These are phyloP conservation scores for Botryotinia calthae DNA, from an alignment of 2,329 filamentous ascomycete genomes.

Conservation along the genomic window DNA sequence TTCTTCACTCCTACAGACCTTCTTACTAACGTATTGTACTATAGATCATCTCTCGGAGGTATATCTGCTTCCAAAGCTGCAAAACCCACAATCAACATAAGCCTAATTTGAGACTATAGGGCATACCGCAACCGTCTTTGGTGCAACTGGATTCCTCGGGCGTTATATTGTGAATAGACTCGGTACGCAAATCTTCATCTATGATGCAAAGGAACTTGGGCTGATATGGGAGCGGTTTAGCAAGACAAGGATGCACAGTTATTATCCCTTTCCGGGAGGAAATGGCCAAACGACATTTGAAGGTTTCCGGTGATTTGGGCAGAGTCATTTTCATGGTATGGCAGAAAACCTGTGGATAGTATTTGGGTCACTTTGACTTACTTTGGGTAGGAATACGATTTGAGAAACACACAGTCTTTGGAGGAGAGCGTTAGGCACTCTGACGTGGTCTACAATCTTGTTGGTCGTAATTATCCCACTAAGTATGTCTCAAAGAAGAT, in stretches of 20 bases:
- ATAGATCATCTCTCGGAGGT: constrained; percentile 84
- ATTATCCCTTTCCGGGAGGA: constrained; percentile 93
- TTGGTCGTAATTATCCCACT: constrained; percentile 92
- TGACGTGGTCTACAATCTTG: constrained; percentile 94
- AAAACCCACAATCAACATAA: constrained; percentile 19
- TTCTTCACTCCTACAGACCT: constrained; percentile 22
- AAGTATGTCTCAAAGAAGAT: constrained; percentile 58
- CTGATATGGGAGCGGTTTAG: constrained; percentile 47
- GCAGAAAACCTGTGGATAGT: background rate
- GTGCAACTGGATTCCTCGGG: constrained; percentile 91
- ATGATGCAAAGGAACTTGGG: constrained; percentile 9
- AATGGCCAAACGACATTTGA: constrained; percentile 95
- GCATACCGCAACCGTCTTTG: constrained; percentile 96
- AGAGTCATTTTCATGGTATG: constrained; percentile 78
- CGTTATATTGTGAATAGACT: constrained; percentile 97
- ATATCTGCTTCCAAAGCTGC: constrained; percentile 36
- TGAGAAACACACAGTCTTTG: constrained; percentile 91
- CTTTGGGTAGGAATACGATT: constrained; percentile 74
- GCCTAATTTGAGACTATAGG: constrained; percentile 51
- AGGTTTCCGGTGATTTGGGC: constrained; percentile 92
- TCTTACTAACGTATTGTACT: constrained; percentile 35
- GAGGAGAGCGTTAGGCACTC: constrained; percentile 96
- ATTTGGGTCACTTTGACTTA: constrained; percentile 6
- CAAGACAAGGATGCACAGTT: constrained; percentile 90
- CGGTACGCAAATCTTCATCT: constrained; percentile 49